These are phyloP conservation scores for Pleurotus platypus DNA, from an alignment of 768 basidiomycete species.

Conservation along the genomic window DNA sequence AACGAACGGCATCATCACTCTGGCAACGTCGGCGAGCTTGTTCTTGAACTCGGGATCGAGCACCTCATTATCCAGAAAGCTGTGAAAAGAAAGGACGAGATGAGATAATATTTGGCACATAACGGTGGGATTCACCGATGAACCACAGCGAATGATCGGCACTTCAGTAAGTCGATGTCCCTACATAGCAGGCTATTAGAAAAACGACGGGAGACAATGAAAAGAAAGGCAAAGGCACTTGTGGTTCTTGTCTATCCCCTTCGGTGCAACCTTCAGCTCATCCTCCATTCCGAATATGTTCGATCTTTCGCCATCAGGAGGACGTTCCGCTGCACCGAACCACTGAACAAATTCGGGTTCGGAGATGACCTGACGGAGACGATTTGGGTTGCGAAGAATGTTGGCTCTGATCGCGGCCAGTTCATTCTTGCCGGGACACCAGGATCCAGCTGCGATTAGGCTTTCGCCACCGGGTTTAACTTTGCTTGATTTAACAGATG, in stretches of 20 bases:
- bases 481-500: slow-evolving; percentile 18
- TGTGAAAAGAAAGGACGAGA: slow-evolving; percentile 19
- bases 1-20: slow-evolving; percentile 69
- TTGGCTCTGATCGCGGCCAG: slow-evolving; percentile 70
- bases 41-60: slow-evolving; percentile 63
- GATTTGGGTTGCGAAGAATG: slow-evolving; percentile 55
- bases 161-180: slow-evolving; percentile 90
- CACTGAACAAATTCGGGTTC: slow-evolving; percentile 65
- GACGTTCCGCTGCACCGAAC: slow-evolving; percentile 70
- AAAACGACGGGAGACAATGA: slow-evolving; percentile 3
- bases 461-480: slow-evolving; percentile 67
- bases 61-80: slow-evolving; percentile 77
- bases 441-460: slow-evolving; percentile 74
- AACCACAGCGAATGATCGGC: slow-evolving; percentile 70
- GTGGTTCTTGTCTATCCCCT: slow-evolving; percentile 83
- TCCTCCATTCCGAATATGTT: slow-evolving; percentile 88
- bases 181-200: slow-evolving; percentile 26
- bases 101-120: background rate
- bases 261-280: slow-evolving; percentile 87
- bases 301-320: slow-evolving; percentile 57
- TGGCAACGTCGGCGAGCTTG: slow-evolving; percentile 49
- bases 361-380: slow-evolving; percentile 66
- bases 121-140: slow-evolving; percentile 41
- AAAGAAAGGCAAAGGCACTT: slow-evolving; percentile 36
- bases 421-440: slow-evolving; percentile 79